Conservation (phyloP, 768 basidiomycete genomes). For the Lentinula detonsa region DNA sequence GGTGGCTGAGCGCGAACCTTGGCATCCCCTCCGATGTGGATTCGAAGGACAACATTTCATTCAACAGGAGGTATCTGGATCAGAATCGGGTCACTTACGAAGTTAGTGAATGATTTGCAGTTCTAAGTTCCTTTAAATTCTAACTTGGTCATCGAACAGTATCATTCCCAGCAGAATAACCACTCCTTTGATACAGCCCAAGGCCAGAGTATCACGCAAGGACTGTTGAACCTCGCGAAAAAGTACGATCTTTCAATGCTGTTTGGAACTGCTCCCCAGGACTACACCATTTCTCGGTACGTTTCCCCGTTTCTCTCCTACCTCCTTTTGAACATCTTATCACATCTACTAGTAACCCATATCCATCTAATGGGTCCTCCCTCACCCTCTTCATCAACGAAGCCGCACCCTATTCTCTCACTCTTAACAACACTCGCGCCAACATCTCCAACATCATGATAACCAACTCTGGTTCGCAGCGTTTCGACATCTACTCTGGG, state of each 20-base stretch:
- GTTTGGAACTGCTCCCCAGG: constrained; percentile 72
- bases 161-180: constrained; percentile 52
- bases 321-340: constrained; percentile 3
- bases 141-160: constrained; percentile 31
- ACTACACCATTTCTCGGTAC: constrained; percentile 60
- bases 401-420: constrained; percentile 50
- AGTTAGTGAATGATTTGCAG: constrained; percentile 3
- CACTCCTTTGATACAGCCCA: constrained; percentile 52
- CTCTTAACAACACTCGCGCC: constrained; percentile 59
- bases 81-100: constrained; percentile 75
- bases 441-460: constrained; percentile 59
- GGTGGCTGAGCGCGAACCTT: constrained; percentile 55
- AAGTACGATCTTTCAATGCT: constrained; percentile 55
- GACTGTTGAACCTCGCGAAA: constrained; percentile 45
- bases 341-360: constrained; percentile 40
- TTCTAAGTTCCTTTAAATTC: not conserved
- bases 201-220: constrained; percentile 49
- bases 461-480: constrained; percentile 54
- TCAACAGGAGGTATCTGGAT: constrained; percentile 72
- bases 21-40: constrained; percentile 34
- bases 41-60: constrained; percentile 49
- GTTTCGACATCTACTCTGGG: constrained; percentile 64
- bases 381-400: constrained; percentile 50
- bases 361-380: constrained; percentile 53
- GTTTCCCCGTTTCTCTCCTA: constrained; percentile 10